Evolutionary conservation across 768 basidiomycete species (phyloP), one percentile per base, ranked within the genome.

Genomic region (Lactifluus echinatus): DNA sequence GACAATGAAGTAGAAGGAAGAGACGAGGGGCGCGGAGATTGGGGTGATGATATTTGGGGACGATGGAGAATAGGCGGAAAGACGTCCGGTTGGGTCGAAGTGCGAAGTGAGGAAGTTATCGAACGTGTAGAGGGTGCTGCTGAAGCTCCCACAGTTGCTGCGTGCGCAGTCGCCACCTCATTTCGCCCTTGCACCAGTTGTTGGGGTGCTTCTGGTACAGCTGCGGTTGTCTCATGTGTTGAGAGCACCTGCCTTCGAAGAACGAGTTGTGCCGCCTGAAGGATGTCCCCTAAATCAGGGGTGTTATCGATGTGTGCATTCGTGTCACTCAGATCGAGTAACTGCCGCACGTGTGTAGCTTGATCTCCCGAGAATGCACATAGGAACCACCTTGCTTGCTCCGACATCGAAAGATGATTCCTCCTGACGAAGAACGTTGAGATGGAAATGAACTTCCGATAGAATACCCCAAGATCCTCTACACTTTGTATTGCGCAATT

Each of bases 21-120:
- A n/a, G n/a, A n/a, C n/a, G n/a, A n/a, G n/a, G n/a, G n/a, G n/a
- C n/a, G n/a, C n/a, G n/a, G n/a, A n/a, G n/a, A n/a, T n/a, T n/a
- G n/a, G n/a, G n/a, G n/a, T n/a, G n/a, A n/a, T n/a, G n/a, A n/a
- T n/a, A n/a, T n/a, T n/a, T n/a, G n/a, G n/a, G n/a, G n/a, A n/a
- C n/a, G n/a, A n/a, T n/a, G n/a, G n/a, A n/a, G n/a, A n/a, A n/a
- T n/a, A n/a, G n/a, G n/a, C n/a, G n/a, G n/a, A n/a, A n/a, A n/a
- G n/a, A n/a, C n/a, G n/a, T n/a, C n/a, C n/a, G n/a, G n/a, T n/a
- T n/a, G n/a, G n/a, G 82, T 85, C 14, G 88, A 85, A 1, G 87
- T 89, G 28, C 79, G 80, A 37, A 15, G 15, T 4, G 17, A 37
- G 36, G 36, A 37, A 37, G 36, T 37, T 37, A 17, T 37, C 36